Base-by-base conservation (phyloP, 805 yeast species). In the Kuraishia cidri region DNA sequence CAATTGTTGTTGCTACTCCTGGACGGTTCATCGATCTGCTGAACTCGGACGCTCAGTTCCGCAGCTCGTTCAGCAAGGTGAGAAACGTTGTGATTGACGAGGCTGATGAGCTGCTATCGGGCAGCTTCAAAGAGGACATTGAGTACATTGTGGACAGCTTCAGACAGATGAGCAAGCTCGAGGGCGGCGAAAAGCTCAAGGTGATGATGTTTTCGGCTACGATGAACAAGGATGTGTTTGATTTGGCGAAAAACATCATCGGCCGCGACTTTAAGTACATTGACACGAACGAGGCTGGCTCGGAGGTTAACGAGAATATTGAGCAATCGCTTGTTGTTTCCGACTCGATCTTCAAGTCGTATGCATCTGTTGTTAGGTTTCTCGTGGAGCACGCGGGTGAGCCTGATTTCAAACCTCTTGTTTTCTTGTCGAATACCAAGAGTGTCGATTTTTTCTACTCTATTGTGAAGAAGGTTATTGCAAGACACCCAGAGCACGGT, bases 141-240 rank as follows among this genome's bases (percentile, higher is more conserved):
- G 65, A 69, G 35, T 60, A 63, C 17, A 77, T 87, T 35, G 71
- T 80, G 28, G 58, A 59, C 9, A 52, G 46, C 24, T 56, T 84
- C 40, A 66, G 34, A 34, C 37, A 26, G 31, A 40, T 45, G 40
- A 49, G 48, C 26, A 42, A 38, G 37, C 56, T 51, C 17, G 43
- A 41, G 16, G 41, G 42, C 10, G 60, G 60, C 5, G 50, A 54
- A 3, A 53, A 57, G 22, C 65, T 76, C 43, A 83, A 80, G 45
- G 75, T 87, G 18, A 62, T 85, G 44, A 63, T 88, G 46, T 88
- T 84, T 52, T 83, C 95, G 44, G 97, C 97, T 14, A 88, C 97
- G 18, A 72, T 86, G 42, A 86, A 80, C 49, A 62, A 69, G 22
- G 66, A 69, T 27, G 92, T 87, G 26, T 66, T 71, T 35, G 47